Evolutionary conservation across 2,329 filamentous ascomycete species (phyloP), one percentile per base, ranked within the genome.

Genomic region (Fusarium sp.): DNA sequence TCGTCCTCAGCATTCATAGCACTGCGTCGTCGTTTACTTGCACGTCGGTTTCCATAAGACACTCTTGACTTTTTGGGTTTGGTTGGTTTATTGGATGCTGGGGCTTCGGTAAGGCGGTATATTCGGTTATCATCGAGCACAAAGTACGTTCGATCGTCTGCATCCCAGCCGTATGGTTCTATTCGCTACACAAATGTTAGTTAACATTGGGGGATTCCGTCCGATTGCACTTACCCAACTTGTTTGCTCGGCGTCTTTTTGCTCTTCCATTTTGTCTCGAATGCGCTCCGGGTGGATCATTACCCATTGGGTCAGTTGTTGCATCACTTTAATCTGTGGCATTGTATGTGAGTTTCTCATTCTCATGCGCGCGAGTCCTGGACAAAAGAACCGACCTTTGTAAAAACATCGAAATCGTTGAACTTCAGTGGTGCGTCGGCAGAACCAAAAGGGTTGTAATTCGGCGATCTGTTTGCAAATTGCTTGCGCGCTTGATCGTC

Each of bases 81-180:
- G 72, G 88, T 83, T 76, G 91, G 91, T 77, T 91, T 91, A 4
- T 84, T 78, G n/a, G 84, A 81, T 8, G 85, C 81, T 9, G 89
- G 88, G 26, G 91, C 86, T 63, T 97, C 93, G n/a, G 92, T 93
- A 65, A 91, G 86, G 58, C 94, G 92, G 78, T 99, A 99, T 43
- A 99, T 84, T 67, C 96, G 89, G 74, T 98, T 97, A 78, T 99
- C 96, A 74, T 98, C 95, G 6, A 99, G 86, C 5, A 98, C 90
- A 76, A 91, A 97, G 77, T 98, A 97, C 37, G 90, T 90, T 39
- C 93, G 90, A 69, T 97, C 94, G 48, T 97, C 86, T 23, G 89
- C 86, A 78, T 99, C 96, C 89, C 93, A 98, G 12, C 96, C 96
- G 67, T 91, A 90, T 0, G 92, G 91, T 75, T 95, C 92, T 71